Base-by-base conservation (phyloP, 75 land plant species). In the Pseudotsuga menziesii region DNA sequence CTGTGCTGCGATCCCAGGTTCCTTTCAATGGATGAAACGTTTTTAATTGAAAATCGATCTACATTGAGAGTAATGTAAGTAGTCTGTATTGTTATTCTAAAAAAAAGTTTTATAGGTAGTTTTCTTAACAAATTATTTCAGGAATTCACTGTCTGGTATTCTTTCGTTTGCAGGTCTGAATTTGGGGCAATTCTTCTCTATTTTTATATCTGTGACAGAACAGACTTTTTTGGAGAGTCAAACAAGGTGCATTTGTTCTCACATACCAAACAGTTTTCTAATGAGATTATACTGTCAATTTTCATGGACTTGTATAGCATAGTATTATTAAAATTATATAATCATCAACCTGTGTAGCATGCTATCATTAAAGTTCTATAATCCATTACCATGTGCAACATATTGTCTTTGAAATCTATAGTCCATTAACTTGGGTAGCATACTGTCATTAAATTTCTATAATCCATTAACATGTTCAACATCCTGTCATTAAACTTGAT, bases 141-240 rank as follows among this genome's bases (percentile, higher is more conserved):
- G 41, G 15, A 12, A 76, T 23, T 20, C 41, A 13, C 44, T 74
- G 5, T 25, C 14, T 63, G n/a, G 6, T 63, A 60, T 36, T 26
- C 58, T n/a, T 6, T 58, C n/a, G 23, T 25, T 63, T 87, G 85
- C 85, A 97, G 99, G 83, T 81, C 98, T 71, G 99, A 94, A 73
- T 88, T 97, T 84, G 86, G 88, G 58, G 82, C 82, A 6, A 83
- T 91, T 62, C 83, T 94, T 56, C 64, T 86, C 41, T 97, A 92
- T 77, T 92, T 89, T 61, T 97, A 88, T 62, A 59, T 95, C 54
- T 92, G 91, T 86, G 99, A 97, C 75, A 87, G 99, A 77, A 97
- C 99, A 79, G 77, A 85, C 78, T 1, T 94, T 52, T 83, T 97
- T 75, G 85, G 79, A 26, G 93, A 91, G 16, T 85, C 92, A 41